phyloP scores from a whole-genome alignment of 768 basidiomycete species.

The Butyriboletus loyo region DNA sequence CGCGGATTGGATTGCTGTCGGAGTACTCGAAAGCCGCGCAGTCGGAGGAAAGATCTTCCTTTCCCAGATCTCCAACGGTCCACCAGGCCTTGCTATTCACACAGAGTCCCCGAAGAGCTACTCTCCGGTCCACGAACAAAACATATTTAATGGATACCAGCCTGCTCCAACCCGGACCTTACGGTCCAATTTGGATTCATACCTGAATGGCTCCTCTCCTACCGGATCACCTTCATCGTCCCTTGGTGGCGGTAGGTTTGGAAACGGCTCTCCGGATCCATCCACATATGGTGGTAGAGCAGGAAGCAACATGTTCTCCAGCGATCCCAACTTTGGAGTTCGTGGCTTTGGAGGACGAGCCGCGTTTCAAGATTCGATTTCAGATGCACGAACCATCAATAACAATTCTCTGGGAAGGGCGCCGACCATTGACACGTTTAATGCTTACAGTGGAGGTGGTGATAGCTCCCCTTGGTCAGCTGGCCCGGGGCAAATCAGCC shows the following conservation, averaged over 20 bases:
- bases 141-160: slow-evolving; percentile 52
- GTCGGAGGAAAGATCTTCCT: slow-evolving; percentile 62
- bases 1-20: slow-evolving; percentile 62
- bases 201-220: slow-evolving; percentile 49
- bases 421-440: slow-evolving; percentile 39
- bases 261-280: slow-evolving; percentile 70
- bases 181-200: slow-evolving; percentile 66
- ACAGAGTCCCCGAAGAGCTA: slow-evolving; percentile 49
- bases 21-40: slow-evolving; percentile 52
- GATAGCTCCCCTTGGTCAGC: slow-evolving; percentile 35
- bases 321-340: slow-evolving; percentile 36
- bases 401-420: slow-evolving; percentile 32
- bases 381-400: slow-evolving; percentile 39
- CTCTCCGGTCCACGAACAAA: slow-evolving; percentile 37
- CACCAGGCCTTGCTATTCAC: slow-evolving; percentile 52
- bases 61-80: slow-evolving; percentile 43
- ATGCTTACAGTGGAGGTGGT: slow-evolving; percentile 33
- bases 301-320: slow-evolving; percentile 34
- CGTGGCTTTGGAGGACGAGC: slow-evolving; percentile 36
- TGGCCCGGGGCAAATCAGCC: slow-evolving; percentile 22
- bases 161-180: slow-evolving; percentile 61
- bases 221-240: slow-evolving; percentile 76
- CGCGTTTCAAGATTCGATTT: slow-evolving; percentile 38
- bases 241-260: slow-evolving; percentile 59
- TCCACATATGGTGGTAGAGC: slow-evolving; percentile 49